These are phyloP conservation scores for Leishmania tropica DNA, from an alignment of 208 protist species.

Conservation along the genomic window DNA sequence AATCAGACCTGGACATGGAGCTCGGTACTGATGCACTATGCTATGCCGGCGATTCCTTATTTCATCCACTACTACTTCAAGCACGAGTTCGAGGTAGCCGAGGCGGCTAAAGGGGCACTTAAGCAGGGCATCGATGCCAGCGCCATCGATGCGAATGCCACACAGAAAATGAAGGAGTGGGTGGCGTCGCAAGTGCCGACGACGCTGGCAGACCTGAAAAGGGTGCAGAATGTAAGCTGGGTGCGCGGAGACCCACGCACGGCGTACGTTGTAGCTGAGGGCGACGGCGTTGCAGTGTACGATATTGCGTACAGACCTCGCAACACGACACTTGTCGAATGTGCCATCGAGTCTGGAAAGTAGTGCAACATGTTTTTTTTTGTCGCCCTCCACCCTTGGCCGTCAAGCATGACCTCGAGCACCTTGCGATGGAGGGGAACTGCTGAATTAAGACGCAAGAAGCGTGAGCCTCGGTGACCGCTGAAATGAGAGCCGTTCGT, in stretches of 20 bases:
- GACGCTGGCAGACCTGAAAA: neutral
- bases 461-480: too few relatives aligned
- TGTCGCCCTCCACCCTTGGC: too few relatives aligned
- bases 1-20: neutral
- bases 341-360: neutral
- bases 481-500: too few relatives aligned
- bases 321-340: neutral
- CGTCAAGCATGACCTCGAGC: too few relatives aligned
- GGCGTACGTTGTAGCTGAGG: constrained; percentile 1
- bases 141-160: neutral
- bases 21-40: neutral
- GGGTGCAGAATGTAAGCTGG: neutral
- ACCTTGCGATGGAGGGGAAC: too few relatives aligned
- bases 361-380: too few relatives aligned
- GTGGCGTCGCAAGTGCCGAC: neutral
- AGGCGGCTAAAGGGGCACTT: neutral
- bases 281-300: constrained; percentile 6
- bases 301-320: neutral
- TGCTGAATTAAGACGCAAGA: too few relatives aligned
- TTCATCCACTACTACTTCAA: neutral
- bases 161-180: neutral
- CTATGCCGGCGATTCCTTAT: neutral
- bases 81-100: neutral
- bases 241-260: neutral
- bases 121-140: neutral